Evolutionary conservation across 371 early-diverging fungal species (phyloP), one percentile per base, ranked within the genome.

Genomic region (Mucor lusitanicus): DNA sequence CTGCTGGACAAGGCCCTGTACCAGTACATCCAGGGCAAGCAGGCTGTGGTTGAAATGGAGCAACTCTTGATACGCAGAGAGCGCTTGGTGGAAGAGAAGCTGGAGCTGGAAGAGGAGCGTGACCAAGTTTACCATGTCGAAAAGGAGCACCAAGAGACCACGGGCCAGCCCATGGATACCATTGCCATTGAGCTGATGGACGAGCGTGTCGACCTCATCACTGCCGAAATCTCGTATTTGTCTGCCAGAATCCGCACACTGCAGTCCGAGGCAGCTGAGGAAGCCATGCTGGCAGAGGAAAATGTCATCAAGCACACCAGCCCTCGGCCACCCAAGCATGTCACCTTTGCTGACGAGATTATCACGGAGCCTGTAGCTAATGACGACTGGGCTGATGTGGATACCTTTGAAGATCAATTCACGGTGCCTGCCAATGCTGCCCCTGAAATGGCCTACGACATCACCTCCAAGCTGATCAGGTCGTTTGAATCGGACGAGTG

Each of bases 161-260:
- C 67, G 19, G 85, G 77, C 3, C 73, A 82, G 17, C 61, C 76
- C 35, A 61, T 81, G 61, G 74, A 79, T 28, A 78, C 75, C 59
- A 81, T 86, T 48, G 79, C 85, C 0, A 73, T 82, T 19, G 77
- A 83, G 28, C 85, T 91, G 67, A 89, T 91, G 87, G 91, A 93
- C 61, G 93, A 93, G 55, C 88, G 92, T 6, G 78, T 95, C 33
- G 88, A 88, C 32, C 82, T 89, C 35, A 87, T 95, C 25, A 90
- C 91, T 54, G 86, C 92, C 7, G 95, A 94, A 71, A 85, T 95
- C 37, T 75, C 87, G 11, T 91, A 88, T 65, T 66, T 91, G n/a
- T 83, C 87, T 37, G 84, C 88, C 55, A 78, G 88, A 37, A 85
- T 92, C 53, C 81, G 83, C 8, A 84, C 86, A 15, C 67, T 88